Conservation (phyloP, 192 early-diverging fungal species). For the Coemansia erecta region DNA sequence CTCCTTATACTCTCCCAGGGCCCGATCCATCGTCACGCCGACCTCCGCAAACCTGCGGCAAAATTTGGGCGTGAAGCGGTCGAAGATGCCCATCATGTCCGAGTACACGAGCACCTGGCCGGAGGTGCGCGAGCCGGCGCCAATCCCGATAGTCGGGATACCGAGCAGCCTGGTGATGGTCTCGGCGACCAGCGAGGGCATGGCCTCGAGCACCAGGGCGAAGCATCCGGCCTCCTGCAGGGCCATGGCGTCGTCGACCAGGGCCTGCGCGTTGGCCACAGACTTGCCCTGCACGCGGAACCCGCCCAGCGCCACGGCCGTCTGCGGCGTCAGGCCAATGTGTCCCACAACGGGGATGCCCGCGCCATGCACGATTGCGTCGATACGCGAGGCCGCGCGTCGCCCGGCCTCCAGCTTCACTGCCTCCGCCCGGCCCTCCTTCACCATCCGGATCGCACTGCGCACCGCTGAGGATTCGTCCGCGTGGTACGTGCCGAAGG, state of each 20-base stretch:
- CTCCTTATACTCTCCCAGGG: slow-evolving; percentile 65
- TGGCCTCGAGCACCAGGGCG: slow-evolving; percentile 86
- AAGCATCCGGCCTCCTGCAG: slow-evolving; percentile 91
- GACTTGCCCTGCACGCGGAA: slow-evolving; percentile 93
- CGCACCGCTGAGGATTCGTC: slow-evolving; percentile 71
- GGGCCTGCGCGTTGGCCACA: slow-evolving; percentile 63
- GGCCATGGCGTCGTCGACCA: slow-evolving; percentile 86
- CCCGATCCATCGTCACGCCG: slow-evolving; percentile 68
- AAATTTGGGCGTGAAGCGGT: slow-evolving; percentile 90
- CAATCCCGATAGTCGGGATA: slow-evolving; percentile 97
- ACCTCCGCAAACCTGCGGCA: slow-evolving; percentile 84
- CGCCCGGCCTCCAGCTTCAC: slow-evolving; percentile 96
- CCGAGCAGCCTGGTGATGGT: slow-evolving; percentile 72
- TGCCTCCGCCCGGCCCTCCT: slow-evolving; percentile 89
- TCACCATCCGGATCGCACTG: slow-evolving; percentile 76
- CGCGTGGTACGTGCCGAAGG: slow-evolving; percentile 89
- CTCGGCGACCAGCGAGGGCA: slow-evolving; percentile 87
- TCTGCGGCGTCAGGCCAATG: slow-evolving; percentile 94
- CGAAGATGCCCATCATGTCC: slow-evolving; percentile 92
- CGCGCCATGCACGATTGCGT: slow-evolving; percentile 69
- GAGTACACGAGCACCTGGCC: slow-evolving; percentile 94
- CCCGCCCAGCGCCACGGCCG: slow-evolving; percentile 80
- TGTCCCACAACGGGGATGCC: slow-evolving; percentile 96
- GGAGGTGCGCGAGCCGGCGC: slow-evolving; percentile 80
- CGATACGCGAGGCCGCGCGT: slow-evolving; percentile 77